These are phyloP conservation scores for Fusarium heterosporum DNA, from an alignment of 2,329 filamentous ascomycete species.

Conservation along the genomic window DNA sequence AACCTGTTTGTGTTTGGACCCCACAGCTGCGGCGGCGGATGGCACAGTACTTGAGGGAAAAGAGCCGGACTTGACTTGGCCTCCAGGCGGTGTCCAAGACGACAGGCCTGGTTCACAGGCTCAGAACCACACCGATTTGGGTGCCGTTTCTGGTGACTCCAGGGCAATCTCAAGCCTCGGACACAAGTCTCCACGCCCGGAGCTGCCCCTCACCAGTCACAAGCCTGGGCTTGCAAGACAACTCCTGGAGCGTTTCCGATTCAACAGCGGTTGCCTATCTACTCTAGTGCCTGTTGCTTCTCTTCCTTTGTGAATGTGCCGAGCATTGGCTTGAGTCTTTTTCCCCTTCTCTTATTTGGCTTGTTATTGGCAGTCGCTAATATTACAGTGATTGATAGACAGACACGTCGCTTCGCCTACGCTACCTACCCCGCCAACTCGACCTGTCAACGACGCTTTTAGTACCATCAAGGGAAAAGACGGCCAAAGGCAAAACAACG, in stretches of 20 bases:
- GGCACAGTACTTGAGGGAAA: neutral
- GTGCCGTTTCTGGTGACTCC: neutral
- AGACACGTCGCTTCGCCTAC: constrained; percentile 29
- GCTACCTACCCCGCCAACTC: constrained; percentile 29
- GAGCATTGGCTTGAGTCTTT: neutral
- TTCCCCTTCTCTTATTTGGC: neutral
- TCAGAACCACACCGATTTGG: neutral
- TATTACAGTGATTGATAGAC: constrained; percentile 27
- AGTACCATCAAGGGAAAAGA: constrained; percentile 29
- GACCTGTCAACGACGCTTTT: constrained; percentile 11
- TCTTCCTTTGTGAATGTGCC: constrained; percentile 4
- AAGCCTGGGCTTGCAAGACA: constrained; percentile 18
- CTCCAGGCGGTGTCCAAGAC: constrained; percentile 7
- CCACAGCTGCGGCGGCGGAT: constrained; percentile 24
- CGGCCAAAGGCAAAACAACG: constrained; percentile 20
- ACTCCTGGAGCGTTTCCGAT: constrained; percentile 23
- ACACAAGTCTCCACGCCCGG: constrained; percentile 2
- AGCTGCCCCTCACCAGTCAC: constrained; percentile 34
- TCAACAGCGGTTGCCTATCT: constrained; percentile 12
- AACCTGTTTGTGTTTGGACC: constrained; percentile 19
- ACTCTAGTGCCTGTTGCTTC: constrained; percentile 10
- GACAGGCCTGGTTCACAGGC: constrained; percentile 1
- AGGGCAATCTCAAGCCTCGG: constrained; percentile 9
- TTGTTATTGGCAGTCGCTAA: constrained; percentile 22
- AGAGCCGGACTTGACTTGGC: neutral